Evolutionary conservation across 768 basidiomycete genomes (phyloP), one percentile per base, ranked within the genome.

Genomic region (Lactarius indigo): DNA sequence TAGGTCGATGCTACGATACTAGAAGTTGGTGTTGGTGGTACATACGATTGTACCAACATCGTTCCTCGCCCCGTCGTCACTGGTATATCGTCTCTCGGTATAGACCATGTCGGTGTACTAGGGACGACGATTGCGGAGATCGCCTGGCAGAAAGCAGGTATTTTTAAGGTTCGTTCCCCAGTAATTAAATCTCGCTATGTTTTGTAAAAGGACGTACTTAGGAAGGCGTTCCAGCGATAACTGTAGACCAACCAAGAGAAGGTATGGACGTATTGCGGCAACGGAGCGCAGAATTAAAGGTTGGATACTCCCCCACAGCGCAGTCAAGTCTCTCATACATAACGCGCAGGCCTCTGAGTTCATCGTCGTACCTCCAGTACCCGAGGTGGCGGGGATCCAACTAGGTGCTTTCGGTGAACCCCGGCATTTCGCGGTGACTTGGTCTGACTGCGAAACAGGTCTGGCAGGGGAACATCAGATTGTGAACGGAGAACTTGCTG

Each of bases 21-120:
- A 28, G 97, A 99, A 81, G 97, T 98, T 42, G 97, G 97, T 10
- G 89, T 99, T 23, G 97, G 97, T 26, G 97, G 97, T 12, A 83
- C 84, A 26, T 92, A 92, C 73, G 97, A 99, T 74, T 94, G 94
- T 72, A 99, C 97, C 31, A 99, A 99, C 71, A 87, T 96, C 68
- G 93, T 98, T 13, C 95, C 94, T 0, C 84, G 84, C 64, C 97
- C 97, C 0, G 74, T 95, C n/a, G 90, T 90, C 30, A 91, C 96
- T 7, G 97, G 95, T 7, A 82, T 98, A 28, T 92, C 96, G 10
- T 84, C 93, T 4, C 82, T 99, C 15, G 97, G 97, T 1, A 85
- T 98, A 69, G 97, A 99, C 73, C 97, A 99, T 78, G 86, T 91
- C 52, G 79, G 82, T 63, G 86, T 97, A 30, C 82, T 99, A 2